Base-by-base conservation (phyloP, 2,329 filamentous ascomycete species). In the Sporothrix humicola region DNA sequence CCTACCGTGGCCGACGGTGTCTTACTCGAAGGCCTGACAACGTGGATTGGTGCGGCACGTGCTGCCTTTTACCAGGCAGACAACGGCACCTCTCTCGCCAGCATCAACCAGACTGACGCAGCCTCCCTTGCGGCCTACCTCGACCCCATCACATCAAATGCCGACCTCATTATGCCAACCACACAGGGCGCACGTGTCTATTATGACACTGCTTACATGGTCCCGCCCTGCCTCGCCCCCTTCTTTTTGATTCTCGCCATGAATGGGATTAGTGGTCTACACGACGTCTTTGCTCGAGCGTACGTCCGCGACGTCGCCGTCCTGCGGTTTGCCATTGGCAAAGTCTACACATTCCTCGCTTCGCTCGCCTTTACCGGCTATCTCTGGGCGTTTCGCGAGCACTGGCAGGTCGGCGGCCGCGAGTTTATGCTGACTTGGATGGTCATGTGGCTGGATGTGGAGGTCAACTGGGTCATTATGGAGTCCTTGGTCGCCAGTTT, bases 341-440 rank as follows among this genome's bases (percentile, higher is more conserved):
- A 78, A 61, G 46, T 75, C 37, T 83, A 82, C 76, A 80, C 79
- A 0, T 76, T 82, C 59, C 59, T 83, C 15, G 82, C 79, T 12
- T 80, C 82, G 0, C 76, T 86, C 2, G 80, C 80, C 44, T 81
- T 81, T 37, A 77, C 82, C 0, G 84, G 82, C 0, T 81, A 81
- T 48, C 82, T 85, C 73, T 86, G 84, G 84, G 84, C 82, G 0
- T 86, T 84, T 76, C 78, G 80, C 0, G 82, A 82, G 54, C 77
- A 76, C 37, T 85, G 84, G 84, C 68, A 75, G 1, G 83, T 85
- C 4, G 78, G 78, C 17, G 81, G 78, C 2, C 23, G 68, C 1
- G 72, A 79, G 65, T 80, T 80, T 48, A 78, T 75, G 10, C 66
- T 77, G 46, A 78, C 75, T 0, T 79, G 80, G 78, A 75, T 81